phyloP scores from a whole-genome alignment of 208 protist species.

The Leishmania mexicana region DNA sequence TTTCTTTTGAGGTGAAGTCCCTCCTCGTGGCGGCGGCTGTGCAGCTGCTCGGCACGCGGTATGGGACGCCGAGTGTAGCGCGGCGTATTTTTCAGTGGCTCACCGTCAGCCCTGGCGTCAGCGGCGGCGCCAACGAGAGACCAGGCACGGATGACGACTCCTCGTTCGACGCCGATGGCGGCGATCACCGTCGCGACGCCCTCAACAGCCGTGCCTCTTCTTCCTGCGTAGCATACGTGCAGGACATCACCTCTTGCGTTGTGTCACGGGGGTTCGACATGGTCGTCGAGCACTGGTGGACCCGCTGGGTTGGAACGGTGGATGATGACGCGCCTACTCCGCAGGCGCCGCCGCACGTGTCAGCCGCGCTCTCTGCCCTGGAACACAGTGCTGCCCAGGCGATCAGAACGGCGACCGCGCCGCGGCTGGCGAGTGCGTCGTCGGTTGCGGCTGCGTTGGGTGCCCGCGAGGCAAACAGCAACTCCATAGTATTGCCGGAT shows the following conservation, averaged over 20 bases:
- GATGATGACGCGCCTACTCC: background rate
- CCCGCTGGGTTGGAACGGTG: background rate
- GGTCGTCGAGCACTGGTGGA: constrained; percentile 27
- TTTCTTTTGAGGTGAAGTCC: constrained; percentile 38
- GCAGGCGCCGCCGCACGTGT: background rate
- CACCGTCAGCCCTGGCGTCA: constrained; percentile 16
- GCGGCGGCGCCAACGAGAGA: background rate
- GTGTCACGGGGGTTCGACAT: constrained; percentile 25
- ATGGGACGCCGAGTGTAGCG: constrained; percentile 35
- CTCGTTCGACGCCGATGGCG: background rate
- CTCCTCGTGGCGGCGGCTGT: constrained; percentile 53
- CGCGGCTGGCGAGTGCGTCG: constrained; percentile 12
- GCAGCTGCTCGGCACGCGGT: constrained; percentile 49
- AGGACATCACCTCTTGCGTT: constrained; percentile 22
- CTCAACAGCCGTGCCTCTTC: background rate
- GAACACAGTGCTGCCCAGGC: constrained; percentile 14
- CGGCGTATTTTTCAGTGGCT: constrained; percentile 30
- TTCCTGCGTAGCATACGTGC: constrained; percentile 19
- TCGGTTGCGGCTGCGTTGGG: constrained; percentile 19
- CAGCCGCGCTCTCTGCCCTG: constrained; percentile 15
- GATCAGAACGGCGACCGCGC: background rate
- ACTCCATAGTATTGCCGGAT: background rate
- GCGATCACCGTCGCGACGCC: background rate
- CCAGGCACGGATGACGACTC: background rate
- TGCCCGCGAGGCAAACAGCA: background rate